These are phyloP conservation scores for Erythrophleum ivorense DNA, from an alignment of 331 rosid species.

Conservation along the genomic window DNA sequence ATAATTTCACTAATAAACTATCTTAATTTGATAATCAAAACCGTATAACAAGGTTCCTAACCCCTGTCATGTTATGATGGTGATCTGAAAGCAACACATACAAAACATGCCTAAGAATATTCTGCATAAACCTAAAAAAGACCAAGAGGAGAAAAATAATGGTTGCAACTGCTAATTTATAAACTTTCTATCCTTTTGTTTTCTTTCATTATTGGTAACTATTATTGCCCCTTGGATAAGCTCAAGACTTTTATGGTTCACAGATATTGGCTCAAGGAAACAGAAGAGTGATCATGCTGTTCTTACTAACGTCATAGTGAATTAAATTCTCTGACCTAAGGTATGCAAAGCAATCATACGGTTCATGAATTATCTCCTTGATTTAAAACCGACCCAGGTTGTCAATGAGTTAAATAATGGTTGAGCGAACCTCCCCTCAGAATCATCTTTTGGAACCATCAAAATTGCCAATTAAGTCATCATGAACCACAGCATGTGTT, in stretches of 20 bases:
- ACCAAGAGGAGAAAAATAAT: slow-evolving; percentile 3
- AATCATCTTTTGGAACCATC: slow-evolving; percentile 33
- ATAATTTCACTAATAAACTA: slow-evolving; percentile 19
- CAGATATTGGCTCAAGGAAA: slow-evolving; percentile 7
- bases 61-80: slow-evolving; percentile 33
- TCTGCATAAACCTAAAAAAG: slow-evolving; percentile 14
- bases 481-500: slow-evolving; percentile 48
- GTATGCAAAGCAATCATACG: slow-evolving; percentile 40
- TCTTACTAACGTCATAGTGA: slow-evolving; percentile 9
- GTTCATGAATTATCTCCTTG: slow-evolving; percentile 26
- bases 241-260: slow-evolving; percentile 24
- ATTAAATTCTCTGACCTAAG: slow-evolving; percentile 7
- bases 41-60: slow-evolving; percentile 27
- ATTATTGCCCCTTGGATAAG: slow-evolving; percentile 25
- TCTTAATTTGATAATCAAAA: neutral
- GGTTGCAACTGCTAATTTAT: slow-evolving; percentile 5
- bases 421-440: slow-evolving; percentile 29
- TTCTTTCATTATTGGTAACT: neutral
- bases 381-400: slow-evolving; percentile 30
- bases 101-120: slow-evolving; percentile 12
- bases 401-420: slow-evolving; percentile 33
- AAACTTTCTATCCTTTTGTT: slow-evolving; percentile 19
- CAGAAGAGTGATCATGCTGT: slow-evolving; percentile 11
- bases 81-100: slow-evolving; percentile 18
- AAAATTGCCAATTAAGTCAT: slow-evolving; percentile 36